phyloP scores from a whole-genome alignment of 1,284 basidiomycete species.

The Singerocomus inundabilis region DNA sequence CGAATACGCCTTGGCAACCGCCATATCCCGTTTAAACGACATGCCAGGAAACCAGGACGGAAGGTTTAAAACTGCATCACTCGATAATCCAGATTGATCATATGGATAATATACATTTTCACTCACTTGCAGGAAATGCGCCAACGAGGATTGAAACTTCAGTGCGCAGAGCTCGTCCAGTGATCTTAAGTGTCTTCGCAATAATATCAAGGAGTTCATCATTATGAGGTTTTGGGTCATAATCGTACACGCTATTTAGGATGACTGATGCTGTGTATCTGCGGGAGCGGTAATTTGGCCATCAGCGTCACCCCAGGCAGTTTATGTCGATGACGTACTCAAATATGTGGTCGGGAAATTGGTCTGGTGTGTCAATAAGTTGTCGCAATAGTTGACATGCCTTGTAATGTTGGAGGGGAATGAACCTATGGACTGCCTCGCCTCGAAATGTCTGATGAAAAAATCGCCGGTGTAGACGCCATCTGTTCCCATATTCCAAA shows the following conservation, averaged over 20 bases:
- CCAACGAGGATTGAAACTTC: conserved; percentile 23
- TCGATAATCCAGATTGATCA: background rate
- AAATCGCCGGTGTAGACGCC: conserved; percentile 29
- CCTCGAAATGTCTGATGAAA: conserved; percentile 1
- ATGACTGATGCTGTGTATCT: conserved; percentile 30
- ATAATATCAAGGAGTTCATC: conserved; percentile 19
- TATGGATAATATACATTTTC: background rate
- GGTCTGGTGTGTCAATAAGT: conserved; percentile 31
- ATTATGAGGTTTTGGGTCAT: conserved; percentile 12
- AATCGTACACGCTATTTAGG: no score
- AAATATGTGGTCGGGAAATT: conserved; percentile 30
- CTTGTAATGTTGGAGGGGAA: conserved; percentile 33
- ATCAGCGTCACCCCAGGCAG: background rate
- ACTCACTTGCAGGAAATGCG: conserved; percentile 24
- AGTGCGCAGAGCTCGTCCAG: conserved; percentile 15
- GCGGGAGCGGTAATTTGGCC: background rate
- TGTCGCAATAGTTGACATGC: conserved; percentile 33
- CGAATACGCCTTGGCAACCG: conserved; percentile 4
- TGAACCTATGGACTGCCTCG: conserved; percentile 19
- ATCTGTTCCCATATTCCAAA: conserved; percentile 39
- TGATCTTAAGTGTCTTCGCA: conserved; percentile 7
- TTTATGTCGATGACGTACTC: conserved; percentile 12
- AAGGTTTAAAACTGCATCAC: conserved; percentile 19
- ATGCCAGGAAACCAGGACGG: conserved; percentile 1
- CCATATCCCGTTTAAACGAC: conserved; percentile 3